These are phyloP conservation scores for Taiozyma onychis DNA, from an alignment of 1,139 yeast species.

Conservation along the genomic window DNA sequence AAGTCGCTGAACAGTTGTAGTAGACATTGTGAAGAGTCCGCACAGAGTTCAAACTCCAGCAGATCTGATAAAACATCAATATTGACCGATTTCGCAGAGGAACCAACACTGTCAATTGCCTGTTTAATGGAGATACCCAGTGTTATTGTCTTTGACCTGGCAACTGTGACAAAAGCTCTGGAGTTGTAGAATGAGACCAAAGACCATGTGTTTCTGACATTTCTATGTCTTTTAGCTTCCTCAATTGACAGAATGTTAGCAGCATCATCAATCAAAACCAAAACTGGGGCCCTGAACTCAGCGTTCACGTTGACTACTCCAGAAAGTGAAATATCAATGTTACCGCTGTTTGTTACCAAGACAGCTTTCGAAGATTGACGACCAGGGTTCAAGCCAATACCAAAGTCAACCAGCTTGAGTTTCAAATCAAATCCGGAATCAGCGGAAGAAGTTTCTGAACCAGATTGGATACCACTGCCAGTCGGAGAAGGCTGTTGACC, in stretches of 20 bases:
- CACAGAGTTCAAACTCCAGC: conserved; percentile 58
- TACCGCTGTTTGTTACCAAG: conserved; percentile 47
- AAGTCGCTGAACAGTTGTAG: conserved; percentile 65
- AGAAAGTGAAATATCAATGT: conserved; percentile 38
- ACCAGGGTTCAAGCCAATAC: conserved; percentile 54
- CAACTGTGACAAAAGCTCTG: conserved; percentile 43
- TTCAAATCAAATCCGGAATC: conserved; percentile 33
- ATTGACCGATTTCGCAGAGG: conserved; percentile 2
- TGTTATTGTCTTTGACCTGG: conserved; percentile 37
- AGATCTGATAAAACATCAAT: conserved; percentile 45
- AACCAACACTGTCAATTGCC: conserved; percentile 2
- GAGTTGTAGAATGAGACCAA: conserved; percentile 28
- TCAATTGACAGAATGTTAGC: conserved; percentile 27
- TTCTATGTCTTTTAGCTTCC: conserved; percentile 18
- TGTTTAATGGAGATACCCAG: conserved; percentile 12
- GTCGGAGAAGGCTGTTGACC: background rate
- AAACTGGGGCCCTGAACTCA: conserved; percentile 39
- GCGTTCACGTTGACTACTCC: conserved; percentile 35
- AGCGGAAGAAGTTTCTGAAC: conserved; percentile 3
- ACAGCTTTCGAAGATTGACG: conserved; percentile 48
- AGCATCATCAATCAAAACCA: conserved; percentile 56
- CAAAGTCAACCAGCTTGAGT: conserved; percentile 44
- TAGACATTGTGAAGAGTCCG: conserved; percentile 77
- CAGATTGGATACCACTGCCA: conserved; percentile 5
- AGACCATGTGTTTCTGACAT: conserved; percentile 27